A percentile compares a stretch with the other conserved stretches of the same genome.
Conservation (phyloP, 2,329 filamentous ascomycete genomes). For the Talaromyces marneffei region DNA sequence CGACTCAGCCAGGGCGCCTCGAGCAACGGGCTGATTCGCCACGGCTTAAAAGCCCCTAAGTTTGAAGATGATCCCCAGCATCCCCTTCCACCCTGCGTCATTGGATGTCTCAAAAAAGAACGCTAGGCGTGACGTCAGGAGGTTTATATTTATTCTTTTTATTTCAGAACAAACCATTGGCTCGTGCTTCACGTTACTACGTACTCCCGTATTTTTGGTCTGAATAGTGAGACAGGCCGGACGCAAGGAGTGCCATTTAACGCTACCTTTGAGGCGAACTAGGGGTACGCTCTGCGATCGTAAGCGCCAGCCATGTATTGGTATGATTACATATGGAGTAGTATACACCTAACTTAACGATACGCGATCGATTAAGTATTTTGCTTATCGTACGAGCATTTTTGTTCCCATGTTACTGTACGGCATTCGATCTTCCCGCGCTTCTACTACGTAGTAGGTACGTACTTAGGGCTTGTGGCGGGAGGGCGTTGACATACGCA, state of each 20-base stretch:
- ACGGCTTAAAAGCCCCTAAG: not conserved
- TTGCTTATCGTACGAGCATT: not conserved
- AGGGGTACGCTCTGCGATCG: not conserved
- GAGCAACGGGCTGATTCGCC: not conserved
- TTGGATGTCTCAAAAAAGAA: not conserved
- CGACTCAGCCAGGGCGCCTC: not conserved
- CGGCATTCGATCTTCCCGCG: not conserved
- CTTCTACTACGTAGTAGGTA: too few relatives aligned
- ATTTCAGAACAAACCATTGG: constrained; percentile 1
- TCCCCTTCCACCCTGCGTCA: not conserved
- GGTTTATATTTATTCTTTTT: not conserved
- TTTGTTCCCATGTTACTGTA: not conserved
- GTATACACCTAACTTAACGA: not conserved
- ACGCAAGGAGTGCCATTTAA: not conserved
- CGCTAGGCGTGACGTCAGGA: not conserved
- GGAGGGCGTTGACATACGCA: not conserved
- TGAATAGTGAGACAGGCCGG: not conserved
- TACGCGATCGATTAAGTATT: not conserved
- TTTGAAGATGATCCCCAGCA: not conserved
- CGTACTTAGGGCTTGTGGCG: not conserved
- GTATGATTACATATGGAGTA: not conserved
- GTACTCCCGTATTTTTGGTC: not conserved
- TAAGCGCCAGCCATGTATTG: not conserved
- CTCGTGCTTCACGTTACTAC: not conserved
- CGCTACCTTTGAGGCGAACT: not conserved